Conservation (phyloP, 345 rosid genomes). For the Hibiscus tridactylites region DNA sequence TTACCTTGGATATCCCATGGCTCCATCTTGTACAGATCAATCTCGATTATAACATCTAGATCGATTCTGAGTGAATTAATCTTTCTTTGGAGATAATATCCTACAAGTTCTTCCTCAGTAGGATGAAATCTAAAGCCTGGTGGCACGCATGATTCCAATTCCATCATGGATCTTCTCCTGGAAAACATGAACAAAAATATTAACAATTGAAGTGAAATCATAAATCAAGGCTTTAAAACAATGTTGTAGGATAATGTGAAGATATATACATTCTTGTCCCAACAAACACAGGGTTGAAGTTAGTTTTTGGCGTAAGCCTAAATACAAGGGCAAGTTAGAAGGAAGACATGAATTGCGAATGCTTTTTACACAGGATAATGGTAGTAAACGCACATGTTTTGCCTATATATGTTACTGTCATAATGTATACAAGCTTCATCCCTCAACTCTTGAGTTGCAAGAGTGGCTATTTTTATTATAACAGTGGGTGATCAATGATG, state of each 20-base stretch:
- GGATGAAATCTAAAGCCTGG: constrained; percentile 97
- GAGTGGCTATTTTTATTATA: not conserved
- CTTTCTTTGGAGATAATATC: constrained; percentile 82
- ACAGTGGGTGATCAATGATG: constrained; percentile 11
- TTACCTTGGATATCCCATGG: constrained; percentile 99
- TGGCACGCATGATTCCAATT: constrained; percentile 67
- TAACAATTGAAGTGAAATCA: constrained; percentile 10
- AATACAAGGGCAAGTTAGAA: constrained; percentile 26
- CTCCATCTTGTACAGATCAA: constrained; percentile 95
- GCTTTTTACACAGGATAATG: constrained; percentile 21
- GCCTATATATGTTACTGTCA: constrained; percentile 15
- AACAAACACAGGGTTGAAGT: not conserved
- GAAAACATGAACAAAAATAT: not conserved
- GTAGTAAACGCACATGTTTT: constrained; percentile 29
- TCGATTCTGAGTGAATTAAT: constrained; percentile 59
- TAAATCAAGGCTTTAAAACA: constrained; percentile 14
- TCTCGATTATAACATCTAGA: constrained; percentile 76
- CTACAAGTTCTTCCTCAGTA: constrained; percentile 96
- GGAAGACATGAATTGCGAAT: constrained; percentile 28
- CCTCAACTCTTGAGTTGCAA: constrained; percentile 4
- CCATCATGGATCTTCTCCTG: constrained; percentile 33
- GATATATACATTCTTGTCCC: not conserved
- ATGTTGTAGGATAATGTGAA: constrained; percentile 18
- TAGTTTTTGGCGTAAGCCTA: constrained; percentile 16
- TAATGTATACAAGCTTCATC: not conserved